A percentile compares a stretch with the other conserved stretches of the same genome.
Conservation (phyloP, 805 yeast species). For the Cyberlindnera xylosilytica region DNA sequence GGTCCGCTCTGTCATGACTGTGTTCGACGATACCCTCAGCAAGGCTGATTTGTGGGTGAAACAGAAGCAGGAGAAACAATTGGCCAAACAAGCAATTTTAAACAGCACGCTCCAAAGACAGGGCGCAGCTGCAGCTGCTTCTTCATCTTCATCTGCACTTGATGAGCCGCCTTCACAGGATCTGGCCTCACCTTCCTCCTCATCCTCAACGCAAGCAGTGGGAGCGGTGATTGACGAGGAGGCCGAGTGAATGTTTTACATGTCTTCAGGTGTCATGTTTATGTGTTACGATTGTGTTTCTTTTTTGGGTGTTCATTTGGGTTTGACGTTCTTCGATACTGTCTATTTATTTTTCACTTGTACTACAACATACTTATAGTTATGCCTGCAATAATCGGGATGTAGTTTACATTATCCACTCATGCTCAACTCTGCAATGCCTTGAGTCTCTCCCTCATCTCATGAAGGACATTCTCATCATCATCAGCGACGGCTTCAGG, state of each 20-base stretch:
- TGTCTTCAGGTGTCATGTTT: no score
- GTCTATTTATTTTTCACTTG: no score
- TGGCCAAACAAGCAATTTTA: conserved; percentile 29
- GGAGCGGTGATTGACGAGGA: no score
- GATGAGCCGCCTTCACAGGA: no score
- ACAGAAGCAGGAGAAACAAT: conserved; percentile 38
- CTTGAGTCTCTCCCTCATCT: conserved; percentile 84
- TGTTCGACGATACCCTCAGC: conserved; percentile 79
- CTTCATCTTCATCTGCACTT: not conserved
- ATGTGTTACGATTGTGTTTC: not conserved
- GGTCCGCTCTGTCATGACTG: conserved; percentile 77
- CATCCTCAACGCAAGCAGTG: no score
- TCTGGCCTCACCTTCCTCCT: no score
- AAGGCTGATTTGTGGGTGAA: conserved; percentile 84
- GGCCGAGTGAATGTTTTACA: no score
- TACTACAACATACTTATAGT: not conserved
- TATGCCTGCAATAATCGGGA: no score
- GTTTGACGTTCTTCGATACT: not conserved
- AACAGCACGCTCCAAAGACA: conserved; percentile 20
- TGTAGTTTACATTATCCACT: no score
- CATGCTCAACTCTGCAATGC: conserved; percentile 76
- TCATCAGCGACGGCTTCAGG: conserved; percentile 52
- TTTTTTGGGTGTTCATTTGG: not conserved
- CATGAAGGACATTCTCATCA: conserved; percentile 71
- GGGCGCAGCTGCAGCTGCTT: not conserved